These are phyloP conservation scores for Mucor indicus DNA, from an alignment of 371 early-diverging fungal genomes.

Conservation along the genomic window DNA sequence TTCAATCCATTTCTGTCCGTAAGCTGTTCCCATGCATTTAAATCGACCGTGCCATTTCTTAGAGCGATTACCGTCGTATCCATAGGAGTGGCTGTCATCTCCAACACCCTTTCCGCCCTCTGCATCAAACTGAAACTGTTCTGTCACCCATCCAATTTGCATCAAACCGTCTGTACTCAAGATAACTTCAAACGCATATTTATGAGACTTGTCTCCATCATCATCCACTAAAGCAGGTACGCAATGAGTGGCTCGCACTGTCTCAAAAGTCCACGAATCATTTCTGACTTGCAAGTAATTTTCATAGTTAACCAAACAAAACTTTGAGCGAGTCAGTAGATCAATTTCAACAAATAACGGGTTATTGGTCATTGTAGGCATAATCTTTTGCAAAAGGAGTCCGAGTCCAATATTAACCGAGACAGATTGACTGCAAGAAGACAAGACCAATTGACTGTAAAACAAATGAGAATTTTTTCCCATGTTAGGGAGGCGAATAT, in stretches of 20 bases:
- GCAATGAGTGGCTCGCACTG: slow-evolving; percentile 45
- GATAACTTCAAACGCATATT: slow-evolving; percentile 60
- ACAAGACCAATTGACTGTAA: slow-evolving; percentile 32
- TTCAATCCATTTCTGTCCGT: slow-evolving; percentile 61
- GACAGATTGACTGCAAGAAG: slow-evolving; percentile 24
- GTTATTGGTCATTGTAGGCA: slow-evolving; percentile 1
- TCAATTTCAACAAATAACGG: slow-evolving; percentile 32
- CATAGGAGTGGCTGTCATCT: slow-evolving; percentile 66
- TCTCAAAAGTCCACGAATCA: slow-evolving; percentile 74
- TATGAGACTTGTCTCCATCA: slow-evolving; percentile 16
- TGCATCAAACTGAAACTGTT: slow-evolving; percentile 52
- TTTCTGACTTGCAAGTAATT: slow-evolving; percentile 34
- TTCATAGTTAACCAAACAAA: slow-evolving; percentile 35
- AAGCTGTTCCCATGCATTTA: slow-evolving; percentile 13
- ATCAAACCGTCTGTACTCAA: slow-evolving; percentile 60
- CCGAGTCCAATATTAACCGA: not conserved
- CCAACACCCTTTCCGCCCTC: slow-evolving; percentile 76
- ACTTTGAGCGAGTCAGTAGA: slow-evolving; percentile 23
- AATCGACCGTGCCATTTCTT: slow-evolving; percentile 70
- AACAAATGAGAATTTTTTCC: slow-evolving; percentile 26
- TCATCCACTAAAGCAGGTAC: slow-evolving; percentile 12
- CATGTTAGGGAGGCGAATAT: slow-evolving; percentile 13
- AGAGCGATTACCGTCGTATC: slow-evolving; percentile 65
- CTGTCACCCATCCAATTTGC: slow-evolving; percentile 73
- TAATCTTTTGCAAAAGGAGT: not conserved